These are phyloP conservation scores for Botryotinia narcissicola DNA, from an alignment of 2,329 filamentous ascomycete genomes.

Conservation along the genomic window DNA sequence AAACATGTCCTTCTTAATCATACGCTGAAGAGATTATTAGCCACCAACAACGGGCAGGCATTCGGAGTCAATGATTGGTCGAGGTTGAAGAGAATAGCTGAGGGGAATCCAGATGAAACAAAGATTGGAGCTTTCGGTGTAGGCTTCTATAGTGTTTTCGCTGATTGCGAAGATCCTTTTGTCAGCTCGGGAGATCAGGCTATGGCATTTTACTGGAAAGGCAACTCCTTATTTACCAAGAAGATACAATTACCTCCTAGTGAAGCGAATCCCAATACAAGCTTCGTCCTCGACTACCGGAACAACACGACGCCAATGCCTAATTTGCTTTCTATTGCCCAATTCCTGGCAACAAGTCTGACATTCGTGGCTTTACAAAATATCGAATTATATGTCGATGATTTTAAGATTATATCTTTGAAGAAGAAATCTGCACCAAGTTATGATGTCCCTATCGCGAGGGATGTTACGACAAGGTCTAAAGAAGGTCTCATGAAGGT, in stretches of 20 bases:
- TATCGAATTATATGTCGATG: conserved; percentile 88
- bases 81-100: conserved; percentile 92
- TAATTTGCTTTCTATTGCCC: conserved; percentile 78
- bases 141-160: conserved; percentile 97
- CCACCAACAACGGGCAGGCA: conserved; percentile 86
- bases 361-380: conserved; percentile 89
- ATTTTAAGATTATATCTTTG: conserved; percentile 75
- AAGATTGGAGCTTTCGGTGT: conserved; percentile 99
- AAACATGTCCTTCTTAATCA: conserved; percentile 84
- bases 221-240: conserved; percentile 93
- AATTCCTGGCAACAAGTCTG: conserved; percentile 91
- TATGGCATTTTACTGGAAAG: conserved; percentile 99
- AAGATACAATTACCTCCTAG: conserved; percentile 70
- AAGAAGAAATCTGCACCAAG: conserved; percentile 84
- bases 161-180: conserved; percentile 96
- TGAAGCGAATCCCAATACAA: conserved; percentile 68
- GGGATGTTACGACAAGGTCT: conserved; percentile 77
- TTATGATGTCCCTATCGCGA: conserved; percentile 68
- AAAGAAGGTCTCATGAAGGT: conserved; percentile 89
- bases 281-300: conserved; percentile 93
- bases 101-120: conserved; percentile 97
- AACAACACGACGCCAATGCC: conserved; percentile 85
- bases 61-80: conserved; percentile 93
- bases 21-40: conserved; percentile 81
- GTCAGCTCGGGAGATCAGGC: conserved; percentile 88